phyloP scores from a whole-genome alignment of 2,329 filamentous ascomycete genomes.

The Trichothecium sympodiale region DNA sequence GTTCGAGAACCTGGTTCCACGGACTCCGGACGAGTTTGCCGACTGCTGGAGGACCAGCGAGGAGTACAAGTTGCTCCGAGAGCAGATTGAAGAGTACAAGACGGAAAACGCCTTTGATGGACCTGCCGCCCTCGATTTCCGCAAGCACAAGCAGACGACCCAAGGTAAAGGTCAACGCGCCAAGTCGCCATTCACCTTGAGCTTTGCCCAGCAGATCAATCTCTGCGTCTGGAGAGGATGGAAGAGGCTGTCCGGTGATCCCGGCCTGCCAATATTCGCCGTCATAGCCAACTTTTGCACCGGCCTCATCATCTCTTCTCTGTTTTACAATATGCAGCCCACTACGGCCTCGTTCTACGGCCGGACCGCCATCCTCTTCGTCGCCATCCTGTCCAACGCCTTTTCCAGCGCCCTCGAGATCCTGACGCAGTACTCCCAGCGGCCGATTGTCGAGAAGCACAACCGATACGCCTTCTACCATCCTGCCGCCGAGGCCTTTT shows the following conservation, averaged over 20 bases:
- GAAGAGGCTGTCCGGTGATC: constrained; percentile 27
- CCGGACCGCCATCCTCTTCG: constrained; percentile 34
- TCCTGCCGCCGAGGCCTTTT: constrained; percentile 20
- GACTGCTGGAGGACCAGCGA: constrained; percentile 19
- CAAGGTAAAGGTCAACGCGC: constrained; percentile 25
- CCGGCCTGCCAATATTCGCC: constrained; percentile 31
- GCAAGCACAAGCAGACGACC: constrained; percentile 12
- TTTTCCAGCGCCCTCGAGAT: constrained; percentile 24
- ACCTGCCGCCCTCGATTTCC: constrained; percentile 13
- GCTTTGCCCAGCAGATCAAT: constrained; percentile 31
- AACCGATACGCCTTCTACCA: constrained; percentile 28
- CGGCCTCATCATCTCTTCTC: constrained; percentile 35
- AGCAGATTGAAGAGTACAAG: constrained; percentile 16
- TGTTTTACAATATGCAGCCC: constrained; percentile 34
- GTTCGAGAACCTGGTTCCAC: constrained; percentile 30
- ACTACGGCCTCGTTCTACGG: constrained; percentile 30
- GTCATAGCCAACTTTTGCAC: constrained; percentile 33
- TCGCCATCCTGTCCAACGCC: constrained; percentile 38
- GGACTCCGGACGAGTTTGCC: constrained; percentile 25
- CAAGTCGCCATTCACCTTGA: constrained; percentile 37
- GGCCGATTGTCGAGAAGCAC: constrained; percentile 27
- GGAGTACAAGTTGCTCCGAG: constrained; percentile 14
- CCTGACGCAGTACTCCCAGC: constrained; percentile 24
- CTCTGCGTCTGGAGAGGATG: constrained; percentile 29
- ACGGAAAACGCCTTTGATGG: constrained; percentile 12